Evolutionary conservation across 768 basidiomycete genomes (phyloP).

Genomic region (Termitomyces sp.): DNA sequence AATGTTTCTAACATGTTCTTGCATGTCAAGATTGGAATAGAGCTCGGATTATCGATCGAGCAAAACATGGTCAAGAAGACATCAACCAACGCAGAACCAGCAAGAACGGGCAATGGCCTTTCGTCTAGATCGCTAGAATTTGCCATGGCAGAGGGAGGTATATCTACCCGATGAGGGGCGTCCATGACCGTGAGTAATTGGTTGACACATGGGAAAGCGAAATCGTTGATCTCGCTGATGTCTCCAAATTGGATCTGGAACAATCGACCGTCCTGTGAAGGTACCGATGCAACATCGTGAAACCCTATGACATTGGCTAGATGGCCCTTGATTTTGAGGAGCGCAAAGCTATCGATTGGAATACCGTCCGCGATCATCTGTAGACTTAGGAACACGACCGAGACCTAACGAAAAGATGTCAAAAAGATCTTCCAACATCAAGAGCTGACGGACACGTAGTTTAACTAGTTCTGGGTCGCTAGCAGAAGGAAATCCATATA

Average conservation of each 20-base stretch:
- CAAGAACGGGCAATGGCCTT: constrained; percentile 34
- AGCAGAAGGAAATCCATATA: constrained; percentile 36
- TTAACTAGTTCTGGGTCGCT: constrained; percentile 42
- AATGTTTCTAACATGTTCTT: constrained; percentile 61
- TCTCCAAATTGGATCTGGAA: constrained; percentile 53
- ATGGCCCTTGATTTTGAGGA: constrained; percentile 59
- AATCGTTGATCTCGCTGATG: constrained; percentile 32
- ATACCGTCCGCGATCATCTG: constrained; percentile 66
- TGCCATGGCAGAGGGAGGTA: constrained; percentile 39
- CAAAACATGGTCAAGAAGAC: constrained; percentile 46
- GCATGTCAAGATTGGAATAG: constrained; percentile 48
- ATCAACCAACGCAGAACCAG: constrained; percentile 65
- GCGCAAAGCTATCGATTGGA: constrained; percentile 39
- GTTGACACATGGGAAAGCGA: constrained; percentile 50
- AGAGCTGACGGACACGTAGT: constrained; percentile 35
- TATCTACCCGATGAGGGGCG: constrained; percentile 41
- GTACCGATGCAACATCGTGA: constrained; percentile 37
- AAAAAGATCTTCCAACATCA: background rate
- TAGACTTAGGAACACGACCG: constrained; percentile 51
- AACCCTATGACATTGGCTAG: constrained; percentile 51
- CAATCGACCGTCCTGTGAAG: constrained; percentile 39
- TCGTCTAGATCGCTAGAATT: constrained; percentile 37
- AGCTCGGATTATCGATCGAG: constrained; percentile 35
- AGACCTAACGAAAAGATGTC: constrained; percentile 32
- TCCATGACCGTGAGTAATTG: constrained; percentile 58